Evolutionary conservation across 768 basidiomycete species (phyloP), one percentile per base, ranked within the genome.

Genomic region (Termitomyces sp.): DNA sequence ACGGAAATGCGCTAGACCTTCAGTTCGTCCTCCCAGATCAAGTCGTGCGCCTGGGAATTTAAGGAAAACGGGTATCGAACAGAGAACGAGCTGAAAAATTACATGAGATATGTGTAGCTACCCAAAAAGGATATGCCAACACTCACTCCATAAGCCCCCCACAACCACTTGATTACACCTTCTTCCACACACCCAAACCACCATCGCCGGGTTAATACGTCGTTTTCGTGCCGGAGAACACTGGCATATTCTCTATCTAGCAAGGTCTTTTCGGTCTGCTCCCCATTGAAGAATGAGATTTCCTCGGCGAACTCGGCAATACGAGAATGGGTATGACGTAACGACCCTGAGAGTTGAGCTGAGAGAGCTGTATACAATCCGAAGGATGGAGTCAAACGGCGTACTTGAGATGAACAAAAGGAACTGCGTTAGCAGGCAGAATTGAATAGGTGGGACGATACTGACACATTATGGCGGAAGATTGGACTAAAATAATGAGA

Each of bases 171-270:
- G 65, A 98, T 87, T 44, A 99, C 86, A 2, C 91, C 94, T 70
- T 98, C 96, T 70, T 99, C 96, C 17, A 87, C 82, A 66, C 94
- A 89, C 1, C 88, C 85, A 70, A 96, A 92, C 88, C 87, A 91
- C 81, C 95, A 91, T 35, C 88, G 77, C 60, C 89, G 85, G 28
- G 80, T 73, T 62, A 95, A 76, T 1, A 95, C 88, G 56, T 80
- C 79, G 62, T 88, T 88, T 69, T 94, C 89, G 62, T 98, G 96
- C 66, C 85, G 85, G 56, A 96, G 79, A 26, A 96, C 78, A 7
- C 83, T 82, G 30, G 87, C 87, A 68, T 95, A 98, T 61, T 91
- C 89, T 48, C 91, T 79, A 69, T 98, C 95, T 53, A 98, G 80
- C 5, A 94, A 77, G 73, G 89, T 84, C 74, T 94, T 95, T 78